These are phyloP conservation scores for Ophiostoma ulmi DNA, from an alignment of 2,329 filamentous ascomycete genomes.

Conservation along the genomic window DNA sequence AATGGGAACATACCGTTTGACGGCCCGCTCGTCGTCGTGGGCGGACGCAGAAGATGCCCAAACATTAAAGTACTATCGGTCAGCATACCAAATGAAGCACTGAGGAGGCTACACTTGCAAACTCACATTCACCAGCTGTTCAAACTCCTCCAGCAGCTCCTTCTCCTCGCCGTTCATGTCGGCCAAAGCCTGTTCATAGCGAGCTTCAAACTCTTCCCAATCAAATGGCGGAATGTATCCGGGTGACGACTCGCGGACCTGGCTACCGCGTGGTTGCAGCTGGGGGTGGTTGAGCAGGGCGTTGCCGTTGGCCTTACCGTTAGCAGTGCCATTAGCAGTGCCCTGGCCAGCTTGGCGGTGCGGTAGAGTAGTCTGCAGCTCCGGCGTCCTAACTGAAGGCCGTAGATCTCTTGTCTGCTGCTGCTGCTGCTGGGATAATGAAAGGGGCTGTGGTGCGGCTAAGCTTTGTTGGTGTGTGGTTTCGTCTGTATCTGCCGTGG, in stretches of 20 bases:
- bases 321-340: slow-evolving; percentile 32
- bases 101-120: not conserved
- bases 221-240: slow-evolving; percentile 56
- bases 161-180: slow-evolving; percentile 60
- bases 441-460: not conserved
- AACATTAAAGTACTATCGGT: slow-evolving; percentile 60
- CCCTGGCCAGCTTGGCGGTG: slow-evolving; percentile 11
- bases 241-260: slow-evolving; percentile 30
- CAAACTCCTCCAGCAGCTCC: slow-evolving; percentile 61
- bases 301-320: not conserved
- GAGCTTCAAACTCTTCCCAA: slow-evolving; percentile 70
- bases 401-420: slow-evolving; percentile 13
- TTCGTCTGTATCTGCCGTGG: not conserved
- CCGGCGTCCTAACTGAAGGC: slow-evolving; percentile 36
- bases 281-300: slow-evolving; percentile 12
- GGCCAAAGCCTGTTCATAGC: slow-evolving; percentile 62
- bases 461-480: not conserved
- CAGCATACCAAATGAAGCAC: not conserved
- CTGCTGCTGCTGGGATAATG: not conserved
- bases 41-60: slow-evolving; percentile 70
- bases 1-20: slow-evolving; percentile 57
- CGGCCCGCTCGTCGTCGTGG: slow-evolving; percentile 70
- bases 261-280: slow-evolving; percentile 16
- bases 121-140: slow-evolving; percentile 47
- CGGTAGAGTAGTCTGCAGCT: slow-evolving; percentile 31